Conservation (phyloP, 2,329 filamentous ascomycete species). For the Diaporthe caulivora region DNA sequence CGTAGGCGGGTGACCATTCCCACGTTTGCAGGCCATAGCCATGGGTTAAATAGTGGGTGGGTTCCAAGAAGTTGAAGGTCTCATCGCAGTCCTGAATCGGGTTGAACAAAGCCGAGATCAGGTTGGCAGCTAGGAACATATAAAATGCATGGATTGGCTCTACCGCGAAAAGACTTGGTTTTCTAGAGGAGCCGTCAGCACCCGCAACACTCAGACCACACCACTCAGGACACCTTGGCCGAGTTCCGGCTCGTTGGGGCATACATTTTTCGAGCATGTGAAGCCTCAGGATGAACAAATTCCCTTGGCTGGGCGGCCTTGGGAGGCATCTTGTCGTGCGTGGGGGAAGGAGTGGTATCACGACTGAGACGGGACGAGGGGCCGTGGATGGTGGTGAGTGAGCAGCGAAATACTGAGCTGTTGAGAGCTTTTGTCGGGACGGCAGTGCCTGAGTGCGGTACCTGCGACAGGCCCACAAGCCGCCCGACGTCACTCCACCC, state of each 20-base stretch:
- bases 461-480: background rate
- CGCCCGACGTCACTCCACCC: constrained; percentile 17
- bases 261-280: constrained; percentile 66
- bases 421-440: constrained; percentile 24
- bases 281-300: constrained; percentile 62
- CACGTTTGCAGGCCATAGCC: constrained; percentile 96
- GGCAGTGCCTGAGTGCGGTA: background rate
- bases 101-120: constrained; percentile 82
- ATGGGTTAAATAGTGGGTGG: constrained; percentile 92
- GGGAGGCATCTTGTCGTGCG: constrained; percentile 54
- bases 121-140: constrained; percentile 79
- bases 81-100: constrained; percentile 99
- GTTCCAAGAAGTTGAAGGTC: constrained; percentile 99
- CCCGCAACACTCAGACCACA: background rate
- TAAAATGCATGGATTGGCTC: constrained; percentile 84
- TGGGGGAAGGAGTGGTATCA: background rate
- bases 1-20: constrained; percentile 97
- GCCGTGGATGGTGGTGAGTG: background rate
- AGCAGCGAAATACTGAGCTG: background rate
- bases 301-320: constrained; percentile 48
- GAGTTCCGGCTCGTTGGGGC: constrained; percentile 29
- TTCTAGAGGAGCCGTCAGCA: constrained; percentile 47
- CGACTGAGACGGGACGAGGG: background rate
- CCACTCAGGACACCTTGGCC: constrained; percentile 2
- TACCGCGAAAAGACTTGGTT: constrained; percentile 71